These are phyloP conservation scores for Rhododendron simsii DNA, from an alignment of 148 eudicot genomes.

Conservation along the genomic window DNA sequence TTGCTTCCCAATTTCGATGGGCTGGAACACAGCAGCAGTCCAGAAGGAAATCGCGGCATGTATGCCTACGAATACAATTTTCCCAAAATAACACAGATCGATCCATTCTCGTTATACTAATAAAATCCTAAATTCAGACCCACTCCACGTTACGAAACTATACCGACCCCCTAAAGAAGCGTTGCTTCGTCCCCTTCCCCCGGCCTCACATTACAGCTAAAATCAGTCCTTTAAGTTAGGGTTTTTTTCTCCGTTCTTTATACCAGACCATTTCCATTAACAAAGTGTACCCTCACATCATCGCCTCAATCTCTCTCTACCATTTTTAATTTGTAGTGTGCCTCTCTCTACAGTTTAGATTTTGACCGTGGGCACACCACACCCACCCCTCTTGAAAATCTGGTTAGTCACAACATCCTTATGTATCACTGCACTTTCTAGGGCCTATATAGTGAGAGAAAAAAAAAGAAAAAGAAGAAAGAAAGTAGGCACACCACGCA, in stretches of 20 bases:
- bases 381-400: constrained; percentile 15
- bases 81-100: too few species aligned
- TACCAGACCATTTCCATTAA: background rate
- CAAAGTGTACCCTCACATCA: background rate
- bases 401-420: constrained; percentile 27
- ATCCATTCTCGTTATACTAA: too few species aligned
- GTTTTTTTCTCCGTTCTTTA: background rate
- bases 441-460: constrained; percentile 3
- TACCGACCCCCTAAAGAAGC: background rate
- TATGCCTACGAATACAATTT: too few species aligned
- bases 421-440: background rate
- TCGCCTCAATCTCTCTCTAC: background rate
- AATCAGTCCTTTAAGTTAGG: background rate
- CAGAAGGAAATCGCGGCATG: too few species aligned
- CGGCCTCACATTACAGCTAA: background rate
- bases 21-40: too few species aligned
- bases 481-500: background rate
- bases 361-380: constrained; percentile 20
- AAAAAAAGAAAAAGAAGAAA: background rate
- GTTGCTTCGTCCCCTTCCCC: background rate
- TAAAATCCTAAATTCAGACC: background rate
- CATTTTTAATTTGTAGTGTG: background rate
- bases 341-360: constrained; percentile 15
- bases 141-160: background rate
- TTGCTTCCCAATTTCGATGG: too few species aligned